Base-by-base conservation (phyloP, 768 basidiomycete species). In the Rhizopogon vinicolor region DNA sequence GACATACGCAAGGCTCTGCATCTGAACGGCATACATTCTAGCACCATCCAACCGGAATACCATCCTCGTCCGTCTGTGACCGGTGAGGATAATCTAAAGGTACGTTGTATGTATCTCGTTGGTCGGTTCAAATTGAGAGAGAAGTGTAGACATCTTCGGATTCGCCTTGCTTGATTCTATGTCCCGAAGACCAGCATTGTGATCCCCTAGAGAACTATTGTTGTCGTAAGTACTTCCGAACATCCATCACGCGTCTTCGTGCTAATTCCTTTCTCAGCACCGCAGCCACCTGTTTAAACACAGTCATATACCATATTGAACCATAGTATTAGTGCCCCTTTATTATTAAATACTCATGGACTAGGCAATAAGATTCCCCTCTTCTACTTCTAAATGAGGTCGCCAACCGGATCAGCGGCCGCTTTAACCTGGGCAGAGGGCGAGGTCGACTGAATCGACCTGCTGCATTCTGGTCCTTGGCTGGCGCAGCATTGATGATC, bases 21-120 rank as follows among this genome's bases (percentile, higher is more conserved):
- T 68, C 77, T 88, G 44, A 89, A 91, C 62, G 95, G 95, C 31
- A 93, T 99, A 55, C 97, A 98, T 73, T 92, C 90, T 3, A 87
- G 89, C 61, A 97, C 94, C 1, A 95, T 97, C 56, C 94, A 97
- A 63, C 94, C 94, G 5, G 94, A 97, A 66, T 92, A 91, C 59
- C 72, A 76, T 48, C 59, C 74, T 70, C 43, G 70, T 65, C 48
- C 39, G 60, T 69, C 43, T 63, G 70, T 51, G 35, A 29, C 58
- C 35, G 65, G 63, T 51, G 81, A 82, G 40, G 81, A 80, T 33
- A 73, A 71, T 55, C 55, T 79, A 12, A 79, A 78, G 73, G 84
- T 86, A 56, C 41, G 73, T 65, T 25, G 28, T 41, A 18, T 29
- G n/a, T 7, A 28, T 43, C 25, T 31, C 16, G 49, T 45, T 29